Percentiles rank a stretch among this genome's conserved stretches.
Evolutionary conservation across 1,284 basidiomycete species (phyloP).

Genomic region (Pseudozyma thailandica): DNA sequence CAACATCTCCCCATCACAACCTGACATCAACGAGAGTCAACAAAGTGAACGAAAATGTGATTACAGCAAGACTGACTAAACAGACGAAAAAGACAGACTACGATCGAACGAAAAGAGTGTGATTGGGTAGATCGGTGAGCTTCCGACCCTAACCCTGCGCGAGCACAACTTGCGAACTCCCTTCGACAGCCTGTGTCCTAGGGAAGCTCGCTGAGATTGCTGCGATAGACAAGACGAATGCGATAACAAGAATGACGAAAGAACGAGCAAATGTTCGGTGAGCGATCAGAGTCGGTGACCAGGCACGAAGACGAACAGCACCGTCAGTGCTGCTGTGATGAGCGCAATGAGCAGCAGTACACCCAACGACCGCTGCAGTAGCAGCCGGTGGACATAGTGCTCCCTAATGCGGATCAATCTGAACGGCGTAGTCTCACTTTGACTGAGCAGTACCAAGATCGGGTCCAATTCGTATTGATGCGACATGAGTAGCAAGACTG

Average conservation of each 20-base stretch:
- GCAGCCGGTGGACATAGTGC: slow-evolving; percentile 87
- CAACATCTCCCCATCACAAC: no score
- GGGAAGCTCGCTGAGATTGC: not conserved
- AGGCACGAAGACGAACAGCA: slow-evolving; percentile 90
- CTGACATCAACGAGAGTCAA: no score
- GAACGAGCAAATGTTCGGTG: not conserved
- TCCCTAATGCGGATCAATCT: slow-evolving; percentile 87
- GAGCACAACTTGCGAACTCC: not conserved
- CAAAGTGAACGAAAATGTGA: not conserved
- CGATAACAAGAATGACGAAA: not conserved
- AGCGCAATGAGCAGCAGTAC: slow-evolving; percentile 76
- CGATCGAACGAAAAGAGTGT: not conserved
- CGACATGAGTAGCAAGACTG: slow-evolving; percentile 86
- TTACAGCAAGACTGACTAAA: not conserved
- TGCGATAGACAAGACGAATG: not conserved
- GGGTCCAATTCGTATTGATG: slow-evolving; percentile 98
- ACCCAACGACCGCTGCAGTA: slow-evolving; percentile 86
- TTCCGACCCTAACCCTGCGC: not conserved
- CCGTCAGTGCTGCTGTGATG: slow-evolving; percentile 79
- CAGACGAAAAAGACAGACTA: not conserved
- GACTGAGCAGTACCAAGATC: slow-evolving; percentile 71
- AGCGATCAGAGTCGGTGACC: slow-evolving; percentile 78
- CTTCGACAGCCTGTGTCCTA: not conserved
- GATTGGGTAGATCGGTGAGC: not conserved
- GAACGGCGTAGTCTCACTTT: slow-evolving; percentile 77